phyloP scores from a whole-genome alignment of 495 filamentous ascomycete species.

The Xylaria venustula region DNA sequence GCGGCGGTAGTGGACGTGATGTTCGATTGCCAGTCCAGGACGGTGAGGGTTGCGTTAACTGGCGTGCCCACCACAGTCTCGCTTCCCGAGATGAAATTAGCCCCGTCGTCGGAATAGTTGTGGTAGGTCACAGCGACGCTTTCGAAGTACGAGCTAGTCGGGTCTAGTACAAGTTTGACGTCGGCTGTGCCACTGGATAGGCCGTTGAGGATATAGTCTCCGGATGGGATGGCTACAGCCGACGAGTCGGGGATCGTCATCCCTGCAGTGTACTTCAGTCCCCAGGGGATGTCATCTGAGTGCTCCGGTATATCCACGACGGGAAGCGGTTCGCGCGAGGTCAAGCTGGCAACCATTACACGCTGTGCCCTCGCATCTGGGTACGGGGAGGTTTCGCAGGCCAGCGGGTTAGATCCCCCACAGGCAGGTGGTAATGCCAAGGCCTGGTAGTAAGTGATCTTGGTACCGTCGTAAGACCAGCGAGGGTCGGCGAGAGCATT shows the following conservation, averaged over 20 bases:
- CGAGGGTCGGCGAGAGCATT: conserved; percentile 27
- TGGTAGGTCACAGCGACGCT: background rate
- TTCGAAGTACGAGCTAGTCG: background rate
- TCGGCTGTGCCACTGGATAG: background rate
- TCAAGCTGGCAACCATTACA: background rate
- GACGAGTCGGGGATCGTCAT: background rate
- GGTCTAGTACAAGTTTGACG: background rate
- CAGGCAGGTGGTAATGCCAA: background rate
- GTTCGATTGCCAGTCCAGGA: background rate
- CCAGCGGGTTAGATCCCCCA: background rate
- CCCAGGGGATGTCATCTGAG: background rate
- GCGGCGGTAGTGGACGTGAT: background rate
- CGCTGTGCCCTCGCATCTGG: background rate
- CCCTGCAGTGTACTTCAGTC: background rate
- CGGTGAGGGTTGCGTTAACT: background rate
- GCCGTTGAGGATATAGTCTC: background rate
- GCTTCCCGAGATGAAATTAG: background rate
- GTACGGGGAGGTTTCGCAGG: background rate
- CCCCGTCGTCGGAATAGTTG: background rate
- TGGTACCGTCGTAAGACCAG: conserved; percentile 24
- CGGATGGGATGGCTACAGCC: background rate
- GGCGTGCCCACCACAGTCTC: background rate
- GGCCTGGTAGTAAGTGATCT: conserved; percentile 23
- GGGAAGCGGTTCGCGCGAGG: background rate
- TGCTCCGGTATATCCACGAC: background rate